A percentile compares a stretch with the other conserved stretches of the same genome.
Conservation (phyloP, 768 basidiomycete genomes). For the Ephemerocybe angulata region DNA sequence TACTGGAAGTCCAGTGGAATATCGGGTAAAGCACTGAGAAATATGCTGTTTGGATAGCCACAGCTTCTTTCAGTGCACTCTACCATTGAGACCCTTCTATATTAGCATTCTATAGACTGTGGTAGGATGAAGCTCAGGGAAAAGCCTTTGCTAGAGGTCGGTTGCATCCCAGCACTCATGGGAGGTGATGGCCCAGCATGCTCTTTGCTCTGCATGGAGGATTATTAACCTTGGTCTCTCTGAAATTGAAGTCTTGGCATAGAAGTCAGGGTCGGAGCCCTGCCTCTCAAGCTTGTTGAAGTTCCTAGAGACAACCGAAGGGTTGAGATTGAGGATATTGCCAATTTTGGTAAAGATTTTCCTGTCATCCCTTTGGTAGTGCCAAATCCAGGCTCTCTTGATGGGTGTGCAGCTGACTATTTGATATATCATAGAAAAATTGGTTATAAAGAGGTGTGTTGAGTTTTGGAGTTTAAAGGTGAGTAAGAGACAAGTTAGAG, state of each 20-base stretch:
- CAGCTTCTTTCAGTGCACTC: constrained; percentile 7
- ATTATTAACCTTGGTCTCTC: constrained; percentile 1
- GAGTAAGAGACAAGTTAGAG: too few species aligned
- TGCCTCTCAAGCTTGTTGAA: constrained; percentile 4
- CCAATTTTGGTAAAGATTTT: constrained; percentile 4
- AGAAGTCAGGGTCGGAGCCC: constrained; percentile 9
- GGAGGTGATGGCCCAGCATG: background rate
- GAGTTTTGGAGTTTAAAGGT: too few species aligned
- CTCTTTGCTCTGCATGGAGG: background rate
- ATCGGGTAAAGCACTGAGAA: background rate
- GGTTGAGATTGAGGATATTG: background rate
- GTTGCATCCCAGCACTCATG: constrained; percentile 2
- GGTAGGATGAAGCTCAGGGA: background rate
- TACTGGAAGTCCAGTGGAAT: too few species aligned
- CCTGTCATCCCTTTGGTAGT: background rate
- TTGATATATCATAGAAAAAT: too few species aligned
- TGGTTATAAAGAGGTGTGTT: too few species aligned
- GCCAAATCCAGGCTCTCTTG: constrained; percentile 5
- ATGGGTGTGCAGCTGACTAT: constrained; percentile 7
- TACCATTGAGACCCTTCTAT: constrained; percentile 7
- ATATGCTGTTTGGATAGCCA: constrained; percentile 1
- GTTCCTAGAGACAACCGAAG: background rate
- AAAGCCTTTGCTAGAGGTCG: constrained; percentile 6
- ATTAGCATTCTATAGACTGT: constrained; percentile 8
- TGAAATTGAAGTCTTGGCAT: background rate